phyloP scores from a whole-genome alignment of 2,329 filamentous ascomycete genomes.

The Pseudogymnoascus verrucosus region DNA sequence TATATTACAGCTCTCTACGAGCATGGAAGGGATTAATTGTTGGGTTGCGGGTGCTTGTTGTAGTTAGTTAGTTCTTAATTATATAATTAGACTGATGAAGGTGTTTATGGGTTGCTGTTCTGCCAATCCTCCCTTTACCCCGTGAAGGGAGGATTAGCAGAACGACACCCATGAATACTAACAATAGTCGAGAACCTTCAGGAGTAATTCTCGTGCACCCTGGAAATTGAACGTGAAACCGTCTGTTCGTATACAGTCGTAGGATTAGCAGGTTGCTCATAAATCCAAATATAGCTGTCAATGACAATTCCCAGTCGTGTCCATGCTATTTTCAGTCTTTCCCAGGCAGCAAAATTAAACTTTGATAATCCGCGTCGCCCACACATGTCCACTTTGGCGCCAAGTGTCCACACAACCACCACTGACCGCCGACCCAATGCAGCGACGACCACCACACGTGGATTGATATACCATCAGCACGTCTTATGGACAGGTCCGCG shows the following conservation, averaged over 20 bases:
- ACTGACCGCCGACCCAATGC: neutral
- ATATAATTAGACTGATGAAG: neutral
- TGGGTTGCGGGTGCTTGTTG: neutral
- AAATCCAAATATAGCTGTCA: neutral
- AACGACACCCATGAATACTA: too few relatives aligned
- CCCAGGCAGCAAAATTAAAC: neutral
- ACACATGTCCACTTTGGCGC: neutral
- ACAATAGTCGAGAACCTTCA: neutral
- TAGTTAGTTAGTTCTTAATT: neutral
- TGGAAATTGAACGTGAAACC: too few relatives aligned
- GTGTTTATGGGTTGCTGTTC: neutral
- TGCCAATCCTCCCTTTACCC: neutral
- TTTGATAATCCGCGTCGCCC: neutral
- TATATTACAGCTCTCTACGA: neutral
- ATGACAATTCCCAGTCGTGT: neutral
- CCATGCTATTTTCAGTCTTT: neutral
- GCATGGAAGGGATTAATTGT: neutral
- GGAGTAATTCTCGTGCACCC: too few relatives aligned
- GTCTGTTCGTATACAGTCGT: neutral
- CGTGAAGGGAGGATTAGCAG: too few relatives aligned
- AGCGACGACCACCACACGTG: neutral
- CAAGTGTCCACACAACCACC: neutral
- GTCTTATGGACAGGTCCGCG: neutral
- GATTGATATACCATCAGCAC: neutral
- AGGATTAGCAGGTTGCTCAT: neutral